Evolutionary conservation across 2,329 filamentous ascomycete genomes (phyloP), one percentile per base, ranked within the genome.

Genomic region (Xylogone sp.): DNA sequence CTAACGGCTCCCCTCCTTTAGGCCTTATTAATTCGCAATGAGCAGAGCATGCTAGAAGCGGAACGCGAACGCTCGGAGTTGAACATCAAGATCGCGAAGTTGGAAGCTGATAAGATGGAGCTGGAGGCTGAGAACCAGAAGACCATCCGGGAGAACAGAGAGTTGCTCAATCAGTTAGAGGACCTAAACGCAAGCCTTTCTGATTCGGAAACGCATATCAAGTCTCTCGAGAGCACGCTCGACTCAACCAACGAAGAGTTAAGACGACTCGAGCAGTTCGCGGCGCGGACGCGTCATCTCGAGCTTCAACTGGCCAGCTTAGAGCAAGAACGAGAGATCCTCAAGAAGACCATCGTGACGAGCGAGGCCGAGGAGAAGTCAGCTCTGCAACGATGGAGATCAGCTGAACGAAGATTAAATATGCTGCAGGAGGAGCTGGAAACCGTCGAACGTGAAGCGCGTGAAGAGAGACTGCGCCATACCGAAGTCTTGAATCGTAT

Each of bases 1-100:
- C 87, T 95, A 72, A 95, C 84, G 49, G 88, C 83, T 71, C 75
- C n/a, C n/a, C 80, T 49, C 71, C 5, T 27, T 87, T 84, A 97
- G 94, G 91, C 91, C 54, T 79, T 99, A 51, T 83, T 99, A 42
- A 84, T 87, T 58, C 87, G 93, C 63, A 92, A 99, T 80, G 92
- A 97, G 75, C 84, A 88, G 53, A 97, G 96, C 71, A 93, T 97
- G 79, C 86, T 86, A 60, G 90, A 96, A 69, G 90, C 92, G 53
- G 91, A 96, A 75, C 83, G 84, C 61, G 91, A 97, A 68, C 88
- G 92, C 54, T 74, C 78, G 55, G 82, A 86, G 55, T 83, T 97
- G 71, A 79, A 82, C 43, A 70, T 75, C 45, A 88, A 82, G 55
- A 91, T 97, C 66, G 85, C 88, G 61, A 78, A 78, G 57, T 77